Conservation (phyloP, 1,284 basidiomycete genomes). For the Apiotrichum brassicae region DNA sequence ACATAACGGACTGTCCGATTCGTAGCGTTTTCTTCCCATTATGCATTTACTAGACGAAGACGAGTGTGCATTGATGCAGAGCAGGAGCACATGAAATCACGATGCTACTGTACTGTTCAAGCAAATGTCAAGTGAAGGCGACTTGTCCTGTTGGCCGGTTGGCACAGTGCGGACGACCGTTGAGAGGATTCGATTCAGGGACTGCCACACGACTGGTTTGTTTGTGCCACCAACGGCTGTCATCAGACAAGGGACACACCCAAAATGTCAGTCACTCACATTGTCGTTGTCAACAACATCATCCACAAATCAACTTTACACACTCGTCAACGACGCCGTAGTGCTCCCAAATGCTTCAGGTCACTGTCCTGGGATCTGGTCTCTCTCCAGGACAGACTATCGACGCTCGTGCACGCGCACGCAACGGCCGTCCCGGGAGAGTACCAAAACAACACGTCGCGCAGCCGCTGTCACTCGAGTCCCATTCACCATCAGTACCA, state of each 20-base stretch:
- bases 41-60: slow-evolving; percentile 1
- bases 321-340: not conserved
- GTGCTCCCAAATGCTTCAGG: slow-evolving; percentile 18
- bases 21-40: not conserved
- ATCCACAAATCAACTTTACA: not conserved
- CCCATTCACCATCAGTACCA: not conserved
- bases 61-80: no score
- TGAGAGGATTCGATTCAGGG: no score
- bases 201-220: no score
- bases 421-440: not conserved
- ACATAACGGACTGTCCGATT: slow-evolving; percentile 5
- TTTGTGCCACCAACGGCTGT: not conserved
- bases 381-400: slow-evolving; percentile 28
- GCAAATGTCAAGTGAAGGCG: no score
- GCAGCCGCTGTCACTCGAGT: slow-evolving; percentile 5
- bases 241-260: no score
- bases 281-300: not conserved
- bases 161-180: no score
- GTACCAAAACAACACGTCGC: not conserved
- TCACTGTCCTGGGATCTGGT: slow-evolving; percentile 25
- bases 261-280: no score
- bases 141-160: no score
- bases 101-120: no score
- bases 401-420: slow-evolving; percentile 3
- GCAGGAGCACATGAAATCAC: no score